Conservation (phyloP, 2,329 filamentous ascomycete species). For the Aspergillus ibericus region DNA sequence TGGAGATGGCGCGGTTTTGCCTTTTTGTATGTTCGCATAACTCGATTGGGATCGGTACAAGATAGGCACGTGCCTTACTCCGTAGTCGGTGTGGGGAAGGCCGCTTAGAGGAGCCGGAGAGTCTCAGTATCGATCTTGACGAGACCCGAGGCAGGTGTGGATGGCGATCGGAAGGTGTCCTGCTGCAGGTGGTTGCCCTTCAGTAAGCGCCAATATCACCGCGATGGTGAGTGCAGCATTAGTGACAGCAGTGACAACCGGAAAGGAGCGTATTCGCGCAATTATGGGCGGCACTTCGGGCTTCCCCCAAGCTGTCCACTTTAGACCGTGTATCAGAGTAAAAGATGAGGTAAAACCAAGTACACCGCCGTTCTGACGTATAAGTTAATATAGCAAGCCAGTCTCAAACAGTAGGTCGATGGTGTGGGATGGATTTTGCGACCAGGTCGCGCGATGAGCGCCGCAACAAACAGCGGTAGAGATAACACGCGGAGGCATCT, state of each 20-base stretch:
- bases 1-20: background rate
- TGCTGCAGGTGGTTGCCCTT: background rate
- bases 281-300: background rate
- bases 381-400: constrained; percentile 1
- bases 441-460: constrained; percentile 2
- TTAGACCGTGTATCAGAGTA: background rate
- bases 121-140: background rate
- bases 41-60: background rate
- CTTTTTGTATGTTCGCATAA: background rate
- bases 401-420: background rate
- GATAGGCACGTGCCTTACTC: constrained; percentile 1
- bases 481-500: background rate
- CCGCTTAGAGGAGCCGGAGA: background rate
- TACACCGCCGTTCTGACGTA: constrained; percentile 15
- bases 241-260: background rate
- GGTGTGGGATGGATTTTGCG: background rate
- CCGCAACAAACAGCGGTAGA: background rate
- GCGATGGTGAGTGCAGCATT: background rate
- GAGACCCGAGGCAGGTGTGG: background rate
- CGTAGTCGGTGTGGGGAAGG: background rate
- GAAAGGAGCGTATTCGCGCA: background rate
- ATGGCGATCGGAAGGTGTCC: background rate
- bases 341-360: background rate
- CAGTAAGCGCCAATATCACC: background rate
- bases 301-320: background rate